phyloP scores from a whole-genome alignment of 108 stramenopile genomes.

The Seminavis robusta region DNA sequence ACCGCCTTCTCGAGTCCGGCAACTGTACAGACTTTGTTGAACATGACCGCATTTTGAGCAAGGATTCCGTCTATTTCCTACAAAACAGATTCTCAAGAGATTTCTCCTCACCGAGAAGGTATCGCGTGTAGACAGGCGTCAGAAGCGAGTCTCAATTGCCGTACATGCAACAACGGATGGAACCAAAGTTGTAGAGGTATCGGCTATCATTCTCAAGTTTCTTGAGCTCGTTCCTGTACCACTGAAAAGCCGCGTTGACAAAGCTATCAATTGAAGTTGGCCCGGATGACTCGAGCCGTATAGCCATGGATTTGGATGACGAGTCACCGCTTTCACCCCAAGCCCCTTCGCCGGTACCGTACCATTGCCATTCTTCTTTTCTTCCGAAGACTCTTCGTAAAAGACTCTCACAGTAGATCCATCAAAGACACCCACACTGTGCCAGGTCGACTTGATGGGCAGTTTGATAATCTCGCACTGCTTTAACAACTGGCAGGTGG shows the following conservation, averaged over 20 bases:
- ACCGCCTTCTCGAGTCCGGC: no score
- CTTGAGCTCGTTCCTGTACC: slow-evolving; percentile 21
- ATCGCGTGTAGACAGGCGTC: slow-evolving; percentile 20
- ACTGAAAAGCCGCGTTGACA: slow-evolving; percentile 16
- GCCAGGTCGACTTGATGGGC: slow-evolving; percentile 1
- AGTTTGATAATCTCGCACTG: slow-evolving; percentile 12
- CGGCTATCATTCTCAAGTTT: slow-evolving; percentile 14
- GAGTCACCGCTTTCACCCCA: not conserved
- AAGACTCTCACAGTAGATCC: not conserved
- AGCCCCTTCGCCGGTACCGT: not conserved
- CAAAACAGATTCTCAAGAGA: slow-evolving; percentile 60
- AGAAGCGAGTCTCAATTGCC: no score
- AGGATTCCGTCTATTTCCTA: no score
- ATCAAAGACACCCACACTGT: not conserved
- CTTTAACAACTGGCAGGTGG: not conserved
- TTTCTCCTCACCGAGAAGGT: slow-evolving; percentile 60
- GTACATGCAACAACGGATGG: no score
- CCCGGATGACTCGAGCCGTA: slow-evolving; percentile 10
- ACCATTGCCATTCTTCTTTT: not conserved
- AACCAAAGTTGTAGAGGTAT: slow-evolving; percentile 28
- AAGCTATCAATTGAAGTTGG: slow-evolving; percentile 18
- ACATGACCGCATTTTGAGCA: no score
- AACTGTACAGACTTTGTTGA: no score
- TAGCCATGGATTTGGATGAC: not conserved
- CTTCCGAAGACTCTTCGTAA: not conserved